Evolutionary conservation across 345 rosid species (phyloP), one percentile per base, ranked within the genome.

Genomic region (Gossypium mustelinum): DNA sequence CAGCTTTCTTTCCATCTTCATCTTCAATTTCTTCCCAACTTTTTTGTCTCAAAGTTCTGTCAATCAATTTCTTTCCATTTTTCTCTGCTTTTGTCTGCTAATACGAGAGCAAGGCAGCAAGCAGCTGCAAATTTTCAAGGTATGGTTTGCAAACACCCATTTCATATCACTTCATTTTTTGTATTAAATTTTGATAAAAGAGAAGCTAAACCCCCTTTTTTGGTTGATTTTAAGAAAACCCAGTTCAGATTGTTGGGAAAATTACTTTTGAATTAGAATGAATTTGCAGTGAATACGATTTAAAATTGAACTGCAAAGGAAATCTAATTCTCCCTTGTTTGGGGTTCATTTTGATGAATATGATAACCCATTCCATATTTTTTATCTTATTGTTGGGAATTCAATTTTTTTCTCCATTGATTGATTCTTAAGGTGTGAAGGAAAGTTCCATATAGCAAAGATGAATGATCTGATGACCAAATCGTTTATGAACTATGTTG

Each of bases 401-500:
- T 54, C 22, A 2, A 0, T 17, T 27, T 29, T 62, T 4, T 61
- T 12, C 12, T 13, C 14, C 39, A 11, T 63, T 43, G 48, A 0
- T 34, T 65, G 17, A 51, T 11, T 12, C 1, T 75, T 72, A 45
- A 72, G 70, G 78, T 27, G 2, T n/a, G 50, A 43, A 48, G 18
- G 65, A 14, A 20, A 18, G 29, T 59, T 75, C 45, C 44, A 17
- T 20, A 59, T 18, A 11, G 39, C 65, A 45, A 86, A 89, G 76
- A 93, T 93, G 98, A 95, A 93, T 79, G 98, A 93, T 62, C 70
- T 93, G 48, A 93, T 93, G 98, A 93, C 98, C 65, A 95, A 93
- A 80, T 91, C 98, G 34, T 95, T 91, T 20, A 2, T 22, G 34
- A 71, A 3, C 84, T 93, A 93, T 64, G 99, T 90, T 9, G 97